These are phyloP conservation scores for Lipomyces mesembrius DNA, from an alignment of 805 yeast genomes.

Conservation along the genomic window DNA sequence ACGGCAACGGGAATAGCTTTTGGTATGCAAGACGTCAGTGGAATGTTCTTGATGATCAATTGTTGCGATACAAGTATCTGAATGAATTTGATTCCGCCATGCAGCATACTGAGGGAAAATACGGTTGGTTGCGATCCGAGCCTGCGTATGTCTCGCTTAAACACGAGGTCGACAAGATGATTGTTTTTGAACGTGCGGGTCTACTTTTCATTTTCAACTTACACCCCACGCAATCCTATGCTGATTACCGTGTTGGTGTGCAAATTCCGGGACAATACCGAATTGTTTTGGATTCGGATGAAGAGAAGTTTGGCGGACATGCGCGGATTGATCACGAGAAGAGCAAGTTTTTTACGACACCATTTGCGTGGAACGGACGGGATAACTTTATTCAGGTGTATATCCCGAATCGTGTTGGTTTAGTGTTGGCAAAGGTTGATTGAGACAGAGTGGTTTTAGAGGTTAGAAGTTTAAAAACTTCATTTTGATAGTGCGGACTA, in stretches of 20 bases:
- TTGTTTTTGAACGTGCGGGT: conserved; percentile 87
- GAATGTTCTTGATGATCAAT: conserved; percentile 77
- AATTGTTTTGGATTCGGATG: conserved; percentile 77
- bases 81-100: conserved; percentile 83
- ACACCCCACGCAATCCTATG: conserved; percentile 79
- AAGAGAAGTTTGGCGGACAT: conserved; percentile 78
- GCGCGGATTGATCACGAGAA: conserved; percentile 50
- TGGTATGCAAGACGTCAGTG: conserved; percentile 96
- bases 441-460: not conserved
- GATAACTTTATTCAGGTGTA: conserved; percentile 75
- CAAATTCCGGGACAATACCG: conserved; percentile 76
- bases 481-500: not conserved
- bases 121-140: conserved; percentile 72
- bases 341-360: conserved; percentile 71
- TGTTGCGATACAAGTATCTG: conserved; percentile 77
- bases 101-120: conserved; percentile 73
- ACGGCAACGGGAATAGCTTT: conserved; percentile 82
- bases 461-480: not conserved
- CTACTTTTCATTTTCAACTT: conserved; percentile 86
- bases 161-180: conserved; percentile 84
- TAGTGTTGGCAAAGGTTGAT: conserved; percentile 58
- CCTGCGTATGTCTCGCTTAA: conserved; percentile 86
- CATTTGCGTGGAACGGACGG: conserved; percentile 80
- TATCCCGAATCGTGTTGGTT: conserved; percentile 74
- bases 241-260: conserved; percentile 91